Evolutionary conservation across 306 rosid species (phyloP), one percentile per base, ranked within the genome.

Genomic region (Gillenia trifoliata): DNA sequence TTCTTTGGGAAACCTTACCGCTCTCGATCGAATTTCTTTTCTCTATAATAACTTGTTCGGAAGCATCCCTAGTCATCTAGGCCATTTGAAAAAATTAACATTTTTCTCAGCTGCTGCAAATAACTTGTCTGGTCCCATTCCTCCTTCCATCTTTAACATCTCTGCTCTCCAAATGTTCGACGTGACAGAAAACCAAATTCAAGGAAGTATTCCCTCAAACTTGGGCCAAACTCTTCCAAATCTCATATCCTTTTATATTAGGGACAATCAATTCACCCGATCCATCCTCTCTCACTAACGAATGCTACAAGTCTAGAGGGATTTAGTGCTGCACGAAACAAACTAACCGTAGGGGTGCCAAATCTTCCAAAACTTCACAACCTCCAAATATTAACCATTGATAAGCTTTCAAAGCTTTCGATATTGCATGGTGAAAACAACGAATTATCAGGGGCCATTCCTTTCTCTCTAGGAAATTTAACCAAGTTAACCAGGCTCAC

Each of bases 241-340:
- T 59, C 20, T 59, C 33, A 1, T n/a, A 12, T 0, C 0, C 10
- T 2, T 59, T 2, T 1, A 1, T 33, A 11, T 59, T 0, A 0
- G 0, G 5, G 0, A 0, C 0, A 59, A 59, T 20, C 20, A 26
- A 13, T 26, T 59, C 8, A 11, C 17, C 2, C 33, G 64, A 25
- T 13, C 64, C 8, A 1, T 59, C 64, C 10, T 2, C 8, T 59
- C 10, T 59, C 64, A 2, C 0, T 59, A 59, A 25, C 64, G 0
- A 59, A 59, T 11, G 1, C 16, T 6, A 23, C 64, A 2, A 59
- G 10, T 26, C 19, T 59, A 23, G 33, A 0, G 1, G 8, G 4
- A 5, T 59, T 25, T 12, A 0, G 0, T 1, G 4, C 26, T 26
- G 28, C 19, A 13, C 17, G 26, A 5, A 25, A 59, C 4, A 2